A percentile compares a stretch with the other conserved stretches of the same genome.
phyloP scores from a whole-genome alignment of 2,329 filamentous ascomycete genomes.

The Clarireedia paspali region DNA sequence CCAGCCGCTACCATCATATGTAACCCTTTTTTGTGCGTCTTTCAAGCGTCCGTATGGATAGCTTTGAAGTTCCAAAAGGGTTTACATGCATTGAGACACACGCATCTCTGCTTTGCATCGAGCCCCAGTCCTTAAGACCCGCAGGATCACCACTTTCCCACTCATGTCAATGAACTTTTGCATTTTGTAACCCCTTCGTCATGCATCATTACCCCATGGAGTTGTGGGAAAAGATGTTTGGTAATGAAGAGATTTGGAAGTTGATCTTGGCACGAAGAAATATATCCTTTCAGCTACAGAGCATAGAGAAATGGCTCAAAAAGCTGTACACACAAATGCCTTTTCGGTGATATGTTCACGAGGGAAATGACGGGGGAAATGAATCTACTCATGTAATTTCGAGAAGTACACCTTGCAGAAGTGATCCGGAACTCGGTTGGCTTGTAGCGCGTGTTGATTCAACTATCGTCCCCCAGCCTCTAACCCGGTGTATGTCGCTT shows the following conservation, averaged over 20 bases:
- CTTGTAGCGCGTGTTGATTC: conserved; percentile 24
- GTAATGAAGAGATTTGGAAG: conserved; percentile 45
- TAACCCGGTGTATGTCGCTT: conserved; percentile 17
- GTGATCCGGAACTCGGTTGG: background rate
- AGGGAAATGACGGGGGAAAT: background rate
- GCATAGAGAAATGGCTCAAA: conserved; percentile 34
- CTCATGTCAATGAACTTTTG: conserved; percentile 8
- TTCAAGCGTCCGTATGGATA: too few species aligned
- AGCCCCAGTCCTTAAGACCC: too few species aligned
- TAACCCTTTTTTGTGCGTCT: too few species aligned
- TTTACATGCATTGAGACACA: too few species aligned
- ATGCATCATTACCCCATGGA: conserved; percentile 52
- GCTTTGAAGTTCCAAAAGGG: too few species aligned
- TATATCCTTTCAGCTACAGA: conserved; percentile 38
- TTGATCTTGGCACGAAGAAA: conserved; percentile 43
- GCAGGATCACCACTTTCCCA: too few species aligned
- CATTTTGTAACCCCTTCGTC: conserved; percentile 43
- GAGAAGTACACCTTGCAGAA: background rate
- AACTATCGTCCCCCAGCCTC: conserved; percentile 21
- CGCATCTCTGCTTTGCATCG: too few species aligned
- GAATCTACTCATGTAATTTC: background rate
- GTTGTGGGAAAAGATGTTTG: conserved; percentile 50
- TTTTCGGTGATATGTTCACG: conserved; percentile 12
- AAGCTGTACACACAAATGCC: conserved; percentile 47
- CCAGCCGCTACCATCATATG: too few species aligned